A percentile compares a stretch with the other conserved stretches of the same genome.
Conservation (phyloP, 2,329 filamentous ascomycete genomes). For the Dothidotthia symphoricarpi region DNA sequence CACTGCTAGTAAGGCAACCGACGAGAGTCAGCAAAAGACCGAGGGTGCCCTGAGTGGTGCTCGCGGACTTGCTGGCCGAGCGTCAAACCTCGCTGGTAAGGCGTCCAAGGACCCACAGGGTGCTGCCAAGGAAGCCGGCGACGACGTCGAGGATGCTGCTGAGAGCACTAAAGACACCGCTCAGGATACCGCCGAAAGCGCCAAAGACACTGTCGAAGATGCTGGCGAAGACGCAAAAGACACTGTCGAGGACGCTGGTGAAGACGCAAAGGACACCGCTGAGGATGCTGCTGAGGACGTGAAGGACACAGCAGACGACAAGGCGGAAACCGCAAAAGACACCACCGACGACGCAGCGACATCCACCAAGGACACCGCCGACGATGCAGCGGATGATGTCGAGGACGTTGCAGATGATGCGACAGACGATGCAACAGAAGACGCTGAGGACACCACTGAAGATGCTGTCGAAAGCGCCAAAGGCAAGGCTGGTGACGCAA, state of each 20-base stretch:
- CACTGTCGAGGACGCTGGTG: conserved; percentile 35
- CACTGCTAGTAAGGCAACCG: conserved; percentile 36
- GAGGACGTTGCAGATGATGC: conserved; percentile 28
- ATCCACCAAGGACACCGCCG: conserved; percentile 23
- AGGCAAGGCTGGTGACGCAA: conserved; percentile 7
- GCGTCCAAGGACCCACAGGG: conserved; percentile 40
- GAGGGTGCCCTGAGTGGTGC: conserved; percentile 46
- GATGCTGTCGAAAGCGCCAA: conserved; percentile 30
- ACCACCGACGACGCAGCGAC: conserved; percentile 29
- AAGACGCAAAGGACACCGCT: conserved; percentile 36
- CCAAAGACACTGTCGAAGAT: conserved; percentile 29
- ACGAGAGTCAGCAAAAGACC: conserved; percentile 35
- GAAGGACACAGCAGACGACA: conserved; percentile 33
- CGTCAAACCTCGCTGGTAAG: conserved; percentile 48
- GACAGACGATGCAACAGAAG: conserved; percentile 40
- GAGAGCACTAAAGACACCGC: conserved; percentile 35
- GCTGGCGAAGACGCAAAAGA: conserved; percentile 30
- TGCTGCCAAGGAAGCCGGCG: conserved; percentile 37
- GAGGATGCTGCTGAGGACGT: conserved; percentile 34
- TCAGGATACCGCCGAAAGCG: conserved; percentile 35
- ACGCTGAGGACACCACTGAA: conserved; percentile 32
- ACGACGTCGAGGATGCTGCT: conserved; percentile 34
- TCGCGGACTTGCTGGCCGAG: conserved; percentile 49
- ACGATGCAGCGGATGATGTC: conserved; percentile 44
- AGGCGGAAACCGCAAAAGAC: conserved; percentile 29